Conservation (phyloP, 2,329 filamentous ascomycete genomes). For the Fusarium sp. region DNA sequence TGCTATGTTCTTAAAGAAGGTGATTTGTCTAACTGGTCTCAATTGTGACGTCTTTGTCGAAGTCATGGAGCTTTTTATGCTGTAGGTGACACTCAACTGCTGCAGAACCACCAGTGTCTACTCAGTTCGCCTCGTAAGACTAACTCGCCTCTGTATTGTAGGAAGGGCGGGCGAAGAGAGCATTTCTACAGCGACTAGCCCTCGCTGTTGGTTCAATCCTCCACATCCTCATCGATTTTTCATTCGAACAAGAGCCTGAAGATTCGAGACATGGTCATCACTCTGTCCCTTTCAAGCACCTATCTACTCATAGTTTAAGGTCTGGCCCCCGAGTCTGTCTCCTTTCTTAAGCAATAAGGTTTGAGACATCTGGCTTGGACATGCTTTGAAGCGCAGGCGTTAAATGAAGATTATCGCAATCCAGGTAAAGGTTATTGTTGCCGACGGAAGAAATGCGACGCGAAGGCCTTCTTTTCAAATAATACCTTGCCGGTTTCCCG, state of each 20-base stretch:
- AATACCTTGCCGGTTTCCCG: not conserved
- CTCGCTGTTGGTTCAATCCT: too few species aligned
- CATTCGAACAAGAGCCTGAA: too few species aligned
- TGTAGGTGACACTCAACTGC: not conserved
- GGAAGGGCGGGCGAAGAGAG: too few species aligned
- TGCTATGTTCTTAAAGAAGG: too few species aligned
- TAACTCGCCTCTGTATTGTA: not conserved
- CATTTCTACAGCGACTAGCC: too few species aligned
- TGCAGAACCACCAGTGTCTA: too few species aligned
- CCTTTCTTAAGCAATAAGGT: not conserved
- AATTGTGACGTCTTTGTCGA: not conserved
- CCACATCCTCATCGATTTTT: too few species aligned
- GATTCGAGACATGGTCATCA: too few species aligned
- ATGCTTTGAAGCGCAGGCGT: not conserved
- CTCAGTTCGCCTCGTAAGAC: not conserved
- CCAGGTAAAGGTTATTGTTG: not conserved
- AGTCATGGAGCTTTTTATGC: not conserved
- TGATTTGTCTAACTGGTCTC: not conserved
- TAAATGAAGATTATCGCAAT: not conserved
- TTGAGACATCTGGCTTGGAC: not conserved
- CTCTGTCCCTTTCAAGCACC: too few species aligned
- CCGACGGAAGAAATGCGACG: not conserved
- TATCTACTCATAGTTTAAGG: not conserved
- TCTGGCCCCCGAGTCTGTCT: not conserved
- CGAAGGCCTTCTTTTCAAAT: not conserved